Base-by-base conservation (phyloP, 805 yeast species). In the Wickerhamiella occidentalis region DNA sequence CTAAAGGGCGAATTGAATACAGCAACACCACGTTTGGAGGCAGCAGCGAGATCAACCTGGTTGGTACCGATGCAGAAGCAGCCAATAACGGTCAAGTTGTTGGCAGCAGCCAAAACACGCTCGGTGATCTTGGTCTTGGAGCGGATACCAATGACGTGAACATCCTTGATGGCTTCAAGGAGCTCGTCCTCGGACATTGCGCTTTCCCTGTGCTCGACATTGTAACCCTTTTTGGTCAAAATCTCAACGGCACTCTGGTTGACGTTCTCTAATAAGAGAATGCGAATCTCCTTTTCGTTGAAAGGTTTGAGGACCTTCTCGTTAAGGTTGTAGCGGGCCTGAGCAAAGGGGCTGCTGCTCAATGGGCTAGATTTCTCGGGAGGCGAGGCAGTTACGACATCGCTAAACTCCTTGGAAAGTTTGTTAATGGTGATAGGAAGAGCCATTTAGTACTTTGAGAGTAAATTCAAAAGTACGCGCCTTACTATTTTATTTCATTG, bases 41-140 rank as follows among this genome's bases (percentile, higher is more conserved):
- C 98, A 60, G 65, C 84, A 58, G 84, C 85, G 55, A 88, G 75
- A 66, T 92, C 94, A 50, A 92, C 98, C 72, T 92, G 98, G 72
- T 92, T 92, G 54, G 97, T 92, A 62, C 98, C 98, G 59, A 92
- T 92, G 76, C 98, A 92, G 83, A 92, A 92, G 73, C 98, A 92
- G 51, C 98, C 98, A 68, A 92, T 73, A 28, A 78, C 88, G 23
- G 84, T 84, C 68, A 92, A 75, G 72, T 90, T 85, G 66, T 80
- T 82, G 51, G 98, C 98, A 60, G 84, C 85, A 55, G 77, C 73
- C 60, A 92, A 73, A 25, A 92, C 79, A 47, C 78, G 79, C 57
- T 77, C 82, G 37, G 87, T 85, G 63, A 92, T 74, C 67, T 80
- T 84, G 47, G 98, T 92, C 74, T 92, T 92, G 53, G 97, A 92